Evolutionary conservation across 495 filamentous ascomycete genomes (phyloP).

Genomic region (Aspergillus mulundensis): DNA sequence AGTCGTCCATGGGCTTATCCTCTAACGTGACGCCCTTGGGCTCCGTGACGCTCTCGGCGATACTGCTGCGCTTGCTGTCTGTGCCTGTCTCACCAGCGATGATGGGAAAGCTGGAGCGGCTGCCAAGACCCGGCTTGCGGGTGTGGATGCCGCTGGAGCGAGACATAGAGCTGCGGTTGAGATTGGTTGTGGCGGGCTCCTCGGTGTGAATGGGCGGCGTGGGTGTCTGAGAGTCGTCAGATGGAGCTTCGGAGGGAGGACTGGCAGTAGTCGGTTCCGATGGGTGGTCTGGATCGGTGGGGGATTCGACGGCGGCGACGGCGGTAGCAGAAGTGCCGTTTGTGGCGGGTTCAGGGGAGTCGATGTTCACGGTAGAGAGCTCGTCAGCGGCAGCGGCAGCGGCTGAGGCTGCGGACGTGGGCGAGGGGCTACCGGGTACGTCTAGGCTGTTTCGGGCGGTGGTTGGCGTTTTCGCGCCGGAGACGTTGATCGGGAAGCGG

Average conservation of each 20-base stretch:
- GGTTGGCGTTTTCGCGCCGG: constrained; percentile 48
- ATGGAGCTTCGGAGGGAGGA: constrained; percentile 31
- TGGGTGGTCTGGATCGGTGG: constrained; percentile 28
- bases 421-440: constrained; percentile 47
- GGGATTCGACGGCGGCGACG: constrained; percentile 29
- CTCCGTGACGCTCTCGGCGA: constrained; percentile 34
- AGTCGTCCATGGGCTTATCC: constrained; percentile 81
- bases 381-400: constrained; percentile 11
- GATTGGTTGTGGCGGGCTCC: constrained; percentile 31
- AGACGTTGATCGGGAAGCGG: constrained; percentile 75
- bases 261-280: constrained; percentile 23
- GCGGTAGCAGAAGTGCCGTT: constrained; percentile 34
- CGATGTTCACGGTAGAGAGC: constrained; percentile 27
- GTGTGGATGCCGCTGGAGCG: constrained; percentile 31
- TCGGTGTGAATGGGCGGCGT: constrained; percentile 34
- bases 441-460: constrained; percentile 56
- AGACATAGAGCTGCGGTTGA: constrained; percentile 43
- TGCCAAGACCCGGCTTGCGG: constrained; percentile 42
- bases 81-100: constrained; percentile 29
- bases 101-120: constrained; percentile 39
- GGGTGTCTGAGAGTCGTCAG: constrained; percentile 37
- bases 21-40: constrained; percentile 70
- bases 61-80: constrained; percentile 45
- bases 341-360: constrained; percentile 25
- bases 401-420: constrained; percentile 15